Conservation (phyloP, 495 filamentous ascomycete species). For the Neurospora tetrasperma region DNA sequence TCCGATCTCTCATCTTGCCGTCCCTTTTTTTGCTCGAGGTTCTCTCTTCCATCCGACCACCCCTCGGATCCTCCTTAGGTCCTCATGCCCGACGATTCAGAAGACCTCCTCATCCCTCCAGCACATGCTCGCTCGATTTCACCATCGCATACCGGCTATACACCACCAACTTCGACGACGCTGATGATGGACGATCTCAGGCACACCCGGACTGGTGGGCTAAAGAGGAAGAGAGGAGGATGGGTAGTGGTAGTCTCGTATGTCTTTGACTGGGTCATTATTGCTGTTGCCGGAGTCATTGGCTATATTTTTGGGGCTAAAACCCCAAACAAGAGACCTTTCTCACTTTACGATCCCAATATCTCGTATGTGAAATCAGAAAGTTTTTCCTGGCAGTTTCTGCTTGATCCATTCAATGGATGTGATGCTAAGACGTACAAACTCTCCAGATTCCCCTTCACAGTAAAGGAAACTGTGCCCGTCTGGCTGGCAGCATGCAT, state of each 20-base stretch:
- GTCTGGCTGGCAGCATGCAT: slow-evolving; percentile 47
- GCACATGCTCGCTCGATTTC: slow-evolving; percentile 12
- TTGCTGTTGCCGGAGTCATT: slow-evolving; percentile 27
- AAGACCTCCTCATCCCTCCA: slow-evolving; percentile 17
- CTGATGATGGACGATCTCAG: slow-evolving; percentile 16
- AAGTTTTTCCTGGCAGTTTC: not conserved
- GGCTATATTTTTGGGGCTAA: slow-evolving; percentile 40
- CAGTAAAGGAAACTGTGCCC: slow-evolving; percentile 61
- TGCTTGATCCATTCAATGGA: not conserved
- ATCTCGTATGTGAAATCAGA: slow-evolving; percentile 27
- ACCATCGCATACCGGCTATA: slow-evolving; percentile 6
- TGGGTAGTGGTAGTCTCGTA: slow-evolving; percentile 32
- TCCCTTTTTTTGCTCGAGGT: not conserved
- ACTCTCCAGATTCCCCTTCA: slow-evolving; percentile 59
- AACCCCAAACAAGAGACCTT: slow-evolving; percentile 47
- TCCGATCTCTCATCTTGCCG: not conserved
- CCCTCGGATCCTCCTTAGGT: not conserved
- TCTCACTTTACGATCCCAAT: slow-evolving; percentile 35
- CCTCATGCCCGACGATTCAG: slow-evolving; percentile 26
- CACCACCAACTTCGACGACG: slow-evolving; percentile 4
- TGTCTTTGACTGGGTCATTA: slow-evolving; percentile 38
- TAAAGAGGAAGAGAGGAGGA: slow-evolving; percentile 15
- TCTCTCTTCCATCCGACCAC: not conserved
- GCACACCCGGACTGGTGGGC: slow-evolving; percentile 6
- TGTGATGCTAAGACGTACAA: not conserved